Evolutionary conservation across 345 rosid species (phyloP), one percentile per base, ranked within the genome.

Genomic region (Moringa oleifera): DNA sequence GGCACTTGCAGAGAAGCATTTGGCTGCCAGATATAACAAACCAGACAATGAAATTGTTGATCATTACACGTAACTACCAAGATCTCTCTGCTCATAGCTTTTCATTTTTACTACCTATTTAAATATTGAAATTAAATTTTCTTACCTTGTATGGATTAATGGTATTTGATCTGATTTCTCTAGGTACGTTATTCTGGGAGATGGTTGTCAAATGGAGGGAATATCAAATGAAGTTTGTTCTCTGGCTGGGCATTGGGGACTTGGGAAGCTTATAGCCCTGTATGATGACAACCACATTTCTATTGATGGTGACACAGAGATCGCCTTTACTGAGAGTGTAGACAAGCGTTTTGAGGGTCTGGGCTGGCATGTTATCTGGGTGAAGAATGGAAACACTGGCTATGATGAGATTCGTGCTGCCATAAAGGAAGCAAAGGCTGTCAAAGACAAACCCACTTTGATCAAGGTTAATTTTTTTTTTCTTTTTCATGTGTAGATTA

Each of bases 351-450:
- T 86, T 54, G 96, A 89, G 83, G 90, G 76, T 57, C 96, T 86
- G 52, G 96, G 96, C 16, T 89, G 96, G 96, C 93, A 89, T 55
- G 93, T 89, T 53, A 86, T 89, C 69, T 84, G 90, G 96, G 96
- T 89, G 71, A 89, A 89, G 84, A 86, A 86, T 62, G 96, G 96
- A 67, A 86, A 89, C 83, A 84, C 74, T 62, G 92, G 96, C 25
- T 89, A 86, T 67, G 93, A 84, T 71, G 93, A 83, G 18, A 81
- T 86, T 25, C 82, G 89, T 28, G 87, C 89, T 66, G 93, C 93
- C 66, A 84, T 86, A 31, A 78, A 84, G 77, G 89, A 86, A 70
- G 93, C 93, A 31, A 83, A 86, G 80, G 79, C 87, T 57, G 93
- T 86, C 22, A 86, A 47, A 61, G 93, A 86, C 74, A 86, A 80